Base-by-base conservation (phyloP, 495 filamentous ascomycete genomes). In the Aspergillus cristatus region DNA sequence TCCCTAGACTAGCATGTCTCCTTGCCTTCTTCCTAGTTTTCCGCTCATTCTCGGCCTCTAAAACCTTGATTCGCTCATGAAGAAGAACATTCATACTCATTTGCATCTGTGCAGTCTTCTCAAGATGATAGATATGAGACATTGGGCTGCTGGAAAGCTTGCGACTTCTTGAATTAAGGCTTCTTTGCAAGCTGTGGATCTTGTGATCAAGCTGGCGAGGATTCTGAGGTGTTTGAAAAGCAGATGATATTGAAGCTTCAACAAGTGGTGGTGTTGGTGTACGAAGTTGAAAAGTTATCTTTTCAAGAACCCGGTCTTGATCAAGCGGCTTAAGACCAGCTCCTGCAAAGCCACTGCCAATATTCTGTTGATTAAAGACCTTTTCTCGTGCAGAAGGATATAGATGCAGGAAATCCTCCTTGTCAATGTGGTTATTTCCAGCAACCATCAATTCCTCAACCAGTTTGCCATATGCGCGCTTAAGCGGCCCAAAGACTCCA, bases 371-470 rank as follows among this genome's bases (percentile, higher is more conserved):
- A 31, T 7, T 45, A 31, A 35, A 45, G 8, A 30, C 33, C 36
- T 30, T 10, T 15, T 14, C 15, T 5, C 32, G 42, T 36, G 32
- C 18, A 34, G 24, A 11, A 26, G 24, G 24, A 26, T 26, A 12
- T 33, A 35, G 28, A 26, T 10, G n/a, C 12, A 47, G 34, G 26
- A 47, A 47, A 38, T 26, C 25, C 14, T 41, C 32, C 31, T 43
- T 34, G 18, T 36, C 25, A 42, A 47, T 42, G 35, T 47, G 35
- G n/a, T n/a, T n/a, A n/a, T n/a, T n/a, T n/a, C n/a, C n/a, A n/a
- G n/a, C n/a, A n/a, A n/a, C n/a, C n/a, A n/a, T n/a, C n/a, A n/a
- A n/a, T n/a, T n/a, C n/a, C n/a, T n/a, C n/a, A n/a, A n/a, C n/a
- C n/a, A n/a, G n/a, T n/a, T n/a, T n/a, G n/a, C n/a, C n/a, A n/a